Conservation (phyloP, 2,329 filamentous ascomycete genomes). For the Fusarium redolens region DNA sequence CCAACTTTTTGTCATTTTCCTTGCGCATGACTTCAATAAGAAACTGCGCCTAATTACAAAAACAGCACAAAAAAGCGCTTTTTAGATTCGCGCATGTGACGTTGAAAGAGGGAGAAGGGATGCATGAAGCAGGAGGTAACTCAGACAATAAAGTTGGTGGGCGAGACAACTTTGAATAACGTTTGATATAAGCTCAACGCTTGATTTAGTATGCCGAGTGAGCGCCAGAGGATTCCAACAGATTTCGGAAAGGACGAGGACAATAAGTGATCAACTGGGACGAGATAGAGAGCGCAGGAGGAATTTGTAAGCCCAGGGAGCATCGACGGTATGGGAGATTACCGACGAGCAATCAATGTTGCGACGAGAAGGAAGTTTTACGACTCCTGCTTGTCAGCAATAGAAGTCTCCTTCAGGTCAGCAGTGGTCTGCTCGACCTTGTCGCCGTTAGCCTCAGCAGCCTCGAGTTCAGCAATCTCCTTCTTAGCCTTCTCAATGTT, state of each 20-base stretch:
- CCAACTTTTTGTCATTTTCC: conserved; percentile 41
- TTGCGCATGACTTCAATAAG: conserved; percentile 37
- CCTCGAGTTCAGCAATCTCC: conserved; percentile 89
- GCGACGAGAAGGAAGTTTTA: conserved; percentile 42
- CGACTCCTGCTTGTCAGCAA: conserved; percentile 65
- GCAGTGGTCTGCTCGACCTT: conserved; percentile 66
- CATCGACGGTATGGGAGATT: conserved; percentile 23
- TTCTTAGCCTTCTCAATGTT: conserved; percentile 97
- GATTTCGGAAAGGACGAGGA: conserved; percentile 10
- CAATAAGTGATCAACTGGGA: not conserved
- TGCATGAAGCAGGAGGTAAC: conserved; percentile 1
- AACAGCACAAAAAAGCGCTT: conserved; percentile 43
- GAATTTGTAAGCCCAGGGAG: conserved; percentile 19
- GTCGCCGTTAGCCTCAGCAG: conserved; percentile 62
- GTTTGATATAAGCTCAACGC: conserved; percentile 20
- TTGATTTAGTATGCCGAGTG: conserved; percentile 18
- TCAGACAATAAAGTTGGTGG: conserved; percentile 17
- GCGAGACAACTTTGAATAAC: conserved; percentile 19
- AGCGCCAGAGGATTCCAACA: conserved; percentile 11
- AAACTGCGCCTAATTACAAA: conserved; percentile 45
- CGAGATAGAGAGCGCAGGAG: not conserved
- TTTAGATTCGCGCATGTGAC: conserved; percentile 40
- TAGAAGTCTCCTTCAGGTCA: conserved; percentile 62
- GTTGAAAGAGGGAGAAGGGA: conserved; percentile 9
- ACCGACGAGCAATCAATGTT: conserved; percentile 17